phyloP scores from a whole-genome alignment of 768 basidiomycete species.

The Termitomyces sp. region DNA sequence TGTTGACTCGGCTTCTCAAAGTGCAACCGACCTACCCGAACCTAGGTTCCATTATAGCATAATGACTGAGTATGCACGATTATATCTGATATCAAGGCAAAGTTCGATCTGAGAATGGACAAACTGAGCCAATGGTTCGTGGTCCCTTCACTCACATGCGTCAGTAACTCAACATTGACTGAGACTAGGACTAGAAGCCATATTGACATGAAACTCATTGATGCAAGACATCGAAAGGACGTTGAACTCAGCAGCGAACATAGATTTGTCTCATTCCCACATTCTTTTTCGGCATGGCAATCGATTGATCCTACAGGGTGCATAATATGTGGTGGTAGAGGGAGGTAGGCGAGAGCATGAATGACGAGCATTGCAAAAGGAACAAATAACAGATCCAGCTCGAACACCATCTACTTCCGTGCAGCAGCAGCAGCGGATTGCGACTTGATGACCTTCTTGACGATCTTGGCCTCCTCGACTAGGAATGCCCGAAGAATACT shows the following conservation, averaged over 20 bases:
- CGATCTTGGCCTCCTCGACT: conserved; percentile 99
- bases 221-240: not conserved
- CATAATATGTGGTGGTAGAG: conserved; percentile 13
- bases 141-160: too few relatives aligned
- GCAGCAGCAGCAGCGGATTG: conserved; percentile 35
- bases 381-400: conserved; percentile 6
- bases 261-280: not conserved
- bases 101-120: not conserved
- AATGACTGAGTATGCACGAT: too few relatives aligned
- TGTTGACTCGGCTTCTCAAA: not conserved
- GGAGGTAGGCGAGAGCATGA: conserved; percentile 14
- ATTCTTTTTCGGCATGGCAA: conserved; percentile 5
- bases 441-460: conserved; percentile 98
- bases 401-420: conserved; percentile 32
- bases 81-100: not conserved
- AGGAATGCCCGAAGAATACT: conserved; percentile 98
- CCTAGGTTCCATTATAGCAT: not conserved
- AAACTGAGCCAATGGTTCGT: not conserved
- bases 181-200: not conserved
- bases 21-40: not conserved
- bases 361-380: conserved; percentile 8
- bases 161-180: not conserved
- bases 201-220: too few relatives aligned
- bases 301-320: conserved; percentile 18
- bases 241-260: not conserved